These are phyloP conservation scores for Xylaria sp. DNA, from an alignment of 2,329 filamentous ascomycete species.

Conservation along the genomic window DNA sequence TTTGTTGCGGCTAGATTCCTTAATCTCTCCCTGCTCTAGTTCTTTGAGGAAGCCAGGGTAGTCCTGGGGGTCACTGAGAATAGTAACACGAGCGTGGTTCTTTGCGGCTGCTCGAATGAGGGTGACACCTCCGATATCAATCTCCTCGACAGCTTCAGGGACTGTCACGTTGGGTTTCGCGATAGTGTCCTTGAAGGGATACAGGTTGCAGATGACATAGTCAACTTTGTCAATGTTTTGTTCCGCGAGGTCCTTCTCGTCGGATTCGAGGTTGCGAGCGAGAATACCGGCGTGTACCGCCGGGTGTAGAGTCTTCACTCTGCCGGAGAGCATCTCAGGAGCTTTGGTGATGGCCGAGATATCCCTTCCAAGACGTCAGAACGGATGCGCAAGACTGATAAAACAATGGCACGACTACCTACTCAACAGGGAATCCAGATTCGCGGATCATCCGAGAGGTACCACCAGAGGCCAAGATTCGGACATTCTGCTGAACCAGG, in stretches of 20 bases:
- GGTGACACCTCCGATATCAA: slow-evolving; percentile 97
- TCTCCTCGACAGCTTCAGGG: slow-evolving; percentile 96
- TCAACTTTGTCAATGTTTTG: slow-evolving; percentile 96
- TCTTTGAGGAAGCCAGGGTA: slow-evolving; percentile 95
- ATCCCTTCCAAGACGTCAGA: slow-evolving; percentile 68
- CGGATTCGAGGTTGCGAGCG: slow-evolving; percentile 90
- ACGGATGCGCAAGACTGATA: slow-evolving; percentile 13
- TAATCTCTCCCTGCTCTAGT: slow-evolving; percentile 86
- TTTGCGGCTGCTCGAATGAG: slow-evolving; percentile 96
- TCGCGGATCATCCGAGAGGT: slow-evolving; percentile 97
- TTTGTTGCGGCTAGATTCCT: slow-evolving; percentile 82
- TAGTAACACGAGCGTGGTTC: slow-evolving; percentile 95
- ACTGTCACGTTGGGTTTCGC: slow-evolving; percentile 97
- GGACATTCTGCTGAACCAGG: slow-evolving; percentile 86
- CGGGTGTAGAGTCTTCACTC: slow-evolving; percentile 96
- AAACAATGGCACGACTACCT: slow-evolving; percentile 52
- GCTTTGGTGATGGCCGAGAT: slow-evolving; percentile 97
- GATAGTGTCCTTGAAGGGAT: slow-evolving; percentile 98
- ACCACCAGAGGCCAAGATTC: slow-evolving; percentile 92
- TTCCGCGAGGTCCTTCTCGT: slow-evolving; percentile 95
- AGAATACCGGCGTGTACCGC: slow-evolving; percentile 92
- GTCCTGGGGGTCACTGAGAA: slow-evolving; percentile 92
- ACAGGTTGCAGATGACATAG: slow-evolving; percentile 97
- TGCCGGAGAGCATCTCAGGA: slow-evolving; percentile 84
- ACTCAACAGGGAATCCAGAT: slow-evolving; percentile 95